Evolutionary conservation across 768 basidiomycete genomes (phyloP).

Genomic region (Baorangia bicolor): DNA sequence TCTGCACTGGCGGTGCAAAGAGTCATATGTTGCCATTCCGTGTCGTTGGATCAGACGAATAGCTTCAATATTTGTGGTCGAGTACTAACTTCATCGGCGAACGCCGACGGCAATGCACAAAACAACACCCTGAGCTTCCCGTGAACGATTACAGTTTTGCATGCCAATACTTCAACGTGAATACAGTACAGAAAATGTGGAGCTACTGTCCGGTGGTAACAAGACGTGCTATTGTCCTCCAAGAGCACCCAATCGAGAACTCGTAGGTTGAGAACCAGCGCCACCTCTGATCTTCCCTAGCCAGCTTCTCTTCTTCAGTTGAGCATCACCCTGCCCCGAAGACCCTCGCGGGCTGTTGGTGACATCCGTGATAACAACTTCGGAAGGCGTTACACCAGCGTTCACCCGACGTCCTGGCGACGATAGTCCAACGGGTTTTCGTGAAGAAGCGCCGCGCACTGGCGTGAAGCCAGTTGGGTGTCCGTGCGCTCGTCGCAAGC

Average conservation of each 20-base stretch:
- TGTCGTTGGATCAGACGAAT: neutral
- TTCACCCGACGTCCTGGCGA: slow-evolving; percentile 52
- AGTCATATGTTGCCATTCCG: slow-evolving; percentile 78
- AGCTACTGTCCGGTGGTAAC: slow-evolving; percentile 12
- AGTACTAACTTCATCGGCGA: slow-evolving; percentile 8
- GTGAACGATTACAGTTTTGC: neutral
- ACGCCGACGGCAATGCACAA: slow-evolving; percentile 14
- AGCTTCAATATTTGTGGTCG: neutral
- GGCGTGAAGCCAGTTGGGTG: slow-evolving; percentile 74
- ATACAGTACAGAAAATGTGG: slow-evolving; percentile 18
- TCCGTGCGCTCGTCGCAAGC: slow-evolving; percentile 56
- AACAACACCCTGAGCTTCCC: neutral
- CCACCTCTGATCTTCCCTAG: slow-evolving; percentile 64
- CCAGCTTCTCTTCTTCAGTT: slow-evolving; percentile 60
- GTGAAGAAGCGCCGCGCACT: slow-evolving; percentile 48
- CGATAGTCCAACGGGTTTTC: slow-evolving; percentile 30
- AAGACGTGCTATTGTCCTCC: slow-evolving; percentile 26
- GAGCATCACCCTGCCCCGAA: slow-evolving; percentile 22
- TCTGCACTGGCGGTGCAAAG: slow-evolving; percentile 86
- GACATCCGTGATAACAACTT: slow-evolving; percentile 50
- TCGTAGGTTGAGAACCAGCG: slow-evolving; percentile 16
- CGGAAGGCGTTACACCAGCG: slow-evolving; percentile 36
- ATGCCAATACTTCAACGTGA: slow-evolving; percentile 1
- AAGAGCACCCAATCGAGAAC: slow-evolving; percentile 20
- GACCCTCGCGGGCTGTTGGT: slow-evolving; percentile 60